Conservation (phyloP, 2,329 filamentous ascomycete genomes). For the Aphanoascus verrucosus region DNA sequence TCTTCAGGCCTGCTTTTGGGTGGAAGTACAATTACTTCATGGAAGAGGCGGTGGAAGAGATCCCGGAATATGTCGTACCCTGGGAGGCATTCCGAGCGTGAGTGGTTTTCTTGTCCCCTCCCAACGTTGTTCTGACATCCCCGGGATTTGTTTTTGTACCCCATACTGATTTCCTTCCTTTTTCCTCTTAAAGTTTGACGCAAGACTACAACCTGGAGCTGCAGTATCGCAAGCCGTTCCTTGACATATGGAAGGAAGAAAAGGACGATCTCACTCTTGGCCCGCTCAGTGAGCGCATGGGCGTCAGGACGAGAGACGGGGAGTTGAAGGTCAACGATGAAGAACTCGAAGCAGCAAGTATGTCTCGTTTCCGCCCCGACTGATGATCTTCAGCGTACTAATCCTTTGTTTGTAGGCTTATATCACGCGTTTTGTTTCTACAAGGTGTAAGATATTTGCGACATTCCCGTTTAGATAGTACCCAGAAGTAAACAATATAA, state of each 20-base stretch:
- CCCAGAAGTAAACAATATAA: too few species aligned
- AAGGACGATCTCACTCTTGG: conserved; percentile 75
- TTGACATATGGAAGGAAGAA: conserved; percentile 84
- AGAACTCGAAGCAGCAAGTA: conserved; percentile 79
- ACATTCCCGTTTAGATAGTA: too few species aligned
- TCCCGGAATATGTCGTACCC: conserved; percentile 94
- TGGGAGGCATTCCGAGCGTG: conserved; percentile 91
- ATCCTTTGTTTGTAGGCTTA: conserved; percentile 43
- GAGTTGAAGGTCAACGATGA: conserved; percentile 63
- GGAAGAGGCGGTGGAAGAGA: conserved; percentile 88
- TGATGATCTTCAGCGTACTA: not conserved
- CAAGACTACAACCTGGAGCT: conserved; percentile 95
- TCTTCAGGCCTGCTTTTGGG: conserved; percentile 88
- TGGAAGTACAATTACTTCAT: conserved; percentile 98
- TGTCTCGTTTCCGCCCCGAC: conserved; percentile 18
- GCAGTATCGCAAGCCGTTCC: conserved; percentile 83
- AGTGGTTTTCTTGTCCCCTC: conserved; percentile 16
- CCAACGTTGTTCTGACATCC: not conserved
- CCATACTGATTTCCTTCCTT: not conserved
- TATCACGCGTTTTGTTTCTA: conserved; percentile 97
- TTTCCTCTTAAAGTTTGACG: conserved; percentile 48
- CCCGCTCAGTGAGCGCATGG: conserved; percentile 88
- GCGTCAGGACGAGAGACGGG: conserved; percentile 63
- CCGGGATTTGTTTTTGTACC: not conserved
- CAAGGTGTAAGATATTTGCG: conserved; percentile 53